Evolutionary conservation across 2,329 filamentous ascomycete genomes (phyloP).

Genomic region (Fusarium heterosporum): DNA sequence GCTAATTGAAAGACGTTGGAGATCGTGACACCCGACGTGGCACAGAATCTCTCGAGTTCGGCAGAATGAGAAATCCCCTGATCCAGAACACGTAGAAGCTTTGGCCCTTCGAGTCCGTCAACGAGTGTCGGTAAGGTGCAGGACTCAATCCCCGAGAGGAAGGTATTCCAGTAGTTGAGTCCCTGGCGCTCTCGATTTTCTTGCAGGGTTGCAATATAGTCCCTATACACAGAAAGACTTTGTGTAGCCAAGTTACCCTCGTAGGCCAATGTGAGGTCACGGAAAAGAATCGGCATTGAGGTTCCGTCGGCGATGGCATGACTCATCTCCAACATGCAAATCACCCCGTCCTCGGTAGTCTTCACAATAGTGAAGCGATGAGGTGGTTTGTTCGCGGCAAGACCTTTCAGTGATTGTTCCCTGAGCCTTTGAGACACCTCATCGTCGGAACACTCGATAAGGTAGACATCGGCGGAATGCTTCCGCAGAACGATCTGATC

Average conservation of each 20-base stretch:
- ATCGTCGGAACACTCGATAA: slow-evolving; percentile 1
- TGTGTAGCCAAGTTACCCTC: not conserved
- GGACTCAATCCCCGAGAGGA: slow-evolving; percentile 8
- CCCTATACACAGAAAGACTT: slow-evolving; percentile 14
- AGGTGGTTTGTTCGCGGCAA: slow-evolving; percentile 13
- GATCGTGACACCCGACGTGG: slow-evolving; percentile 13
- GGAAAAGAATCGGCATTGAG: slow-evolving; percentile 37
- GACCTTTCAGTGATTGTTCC: not conserved
- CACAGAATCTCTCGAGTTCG: slow-evolving; percentile 10
- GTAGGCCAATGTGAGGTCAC: slow-evolving; percentile 33
- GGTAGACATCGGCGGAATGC: not conserved
- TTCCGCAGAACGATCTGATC: slow-evolving; percentile 40
- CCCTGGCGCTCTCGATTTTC: not conserved
- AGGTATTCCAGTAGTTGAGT: slow-evolving; percentile 25
- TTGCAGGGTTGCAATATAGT: slow-evolving; percentile 31
- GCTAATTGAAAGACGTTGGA: slow-evolving; percentile 28
- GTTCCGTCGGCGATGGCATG: slow-evolving; percentile 39
- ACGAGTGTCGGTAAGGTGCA: not conserved
- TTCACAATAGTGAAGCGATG: slow-evolving; percentile 34
- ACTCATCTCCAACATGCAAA: slow-evolving; percentile 39
- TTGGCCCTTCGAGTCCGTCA: not conserved
- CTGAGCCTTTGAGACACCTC: not conserved
- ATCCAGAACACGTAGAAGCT: slow-evolving; percentile 13
- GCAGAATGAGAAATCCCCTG: slow-evolving; percentile 2
- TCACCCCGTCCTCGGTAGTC: not conserved